Base-by-base conservation (phyloP, 768 basidiomycete species). In the Hypholoma fasciculare region DNA sequence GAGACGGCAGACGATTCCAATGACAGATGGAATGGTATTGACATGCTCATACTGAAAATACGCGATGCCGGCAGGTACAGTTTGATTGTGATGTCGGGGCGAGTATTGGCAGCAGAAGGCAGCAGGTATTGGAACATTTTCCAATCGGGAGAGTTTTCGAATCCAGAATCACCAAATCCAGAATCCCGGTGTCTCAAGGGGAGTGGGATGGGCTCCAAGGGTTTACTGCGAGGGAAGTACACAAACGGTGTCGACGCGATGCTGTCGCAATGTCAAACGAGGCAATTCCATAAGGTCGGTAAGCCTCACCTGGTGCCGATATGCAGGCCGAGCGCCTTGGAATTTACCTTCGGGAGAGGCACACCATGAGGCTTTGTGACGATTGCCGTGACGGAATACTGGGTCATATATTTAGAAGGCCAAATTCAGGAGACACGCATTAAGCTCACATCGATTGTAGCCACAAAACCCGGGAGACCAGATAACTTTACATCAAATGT, bases 401-500 rank as follows among this genome's bases (percentile, higher is more conserved):
- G 16, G 30, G n/a, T 39, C 27, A 54, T 16, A 49, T 23, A 23
- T 23, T 23, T 38, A 8, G 30, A 19, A 46, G 23, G 49, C 19
- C 27, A 46, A 36, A 48, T 13, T 11, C 37, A 7, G 23, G 54
- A 34, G 19, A 16, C 16, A 16, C 8, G 58, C 30, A 34, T 34
- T 34, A 34, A 34, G 30, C 73, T 60, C 65, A 80, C 80, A 58
- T 82, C 81, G 52, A 89, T 83, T 7, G 70, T 80, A 13, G 90
- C 88, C 14, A 77, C 74, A 65, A 92, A 90, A 1, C 90, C 90
- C 9, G 90, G 90, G 7, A 91, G 69, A 3, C 89, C 89, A 12
- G 82, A 80, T 16, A 92, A 74, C 61, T 86, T 87, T 14, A 87
- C 83, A 56, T 84, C 76, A 60, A 84, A 87, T 12, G 83, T 88